Percentiles rank a stretch among this genome's conserved stretches.
Evolutionary conservation across 805 yeast genomes (phyloP).

Genomic region (Candida sphagnicola): DNA sequence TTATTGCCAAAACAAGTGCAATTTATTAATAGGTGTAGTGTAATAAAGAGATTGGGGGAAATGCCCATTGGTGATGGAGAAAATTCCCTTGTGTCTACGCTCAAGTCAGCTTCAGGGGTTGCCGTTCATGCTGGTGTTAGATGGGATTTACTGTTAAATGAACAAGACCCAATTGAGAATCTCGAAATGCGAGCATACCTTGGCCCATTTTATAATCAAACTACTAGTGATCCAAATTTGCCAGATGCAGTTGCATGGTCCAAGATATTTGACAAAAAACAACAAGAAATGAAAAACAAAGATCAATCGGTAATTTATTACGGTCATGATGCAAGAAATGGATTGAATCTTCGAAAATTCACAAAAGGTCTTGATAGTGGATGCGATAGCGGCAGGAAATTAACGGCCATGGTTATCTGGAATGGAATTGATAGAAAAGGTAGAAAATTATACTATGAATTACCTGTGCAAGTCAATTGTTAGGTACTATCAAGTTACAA

Average conservation of each 20-base stretch:
- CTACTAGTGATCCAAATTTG: slow-evolving; percentile 46
- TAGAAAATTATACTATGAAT: slow-evolving; percentile 18
- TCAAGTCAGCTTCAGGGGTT: slow-evolving; percentile 35
- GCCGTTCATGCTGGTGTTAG: slow-evolving; percentile 84
- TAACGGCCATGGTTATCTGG: slow-evolving; percentile 60
- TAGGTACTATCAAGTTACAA: not conserved
- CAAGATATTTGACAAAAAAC: slow-evolving; percentile 49
- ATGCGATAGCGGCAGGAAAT: slow-evolving; percentile 70
- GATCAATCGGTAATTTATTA: slow-evolving; percentile 55
- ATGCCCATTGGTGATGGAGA: slow-evolving; percentile 41
- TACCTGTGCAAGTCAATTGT: slow-evolving; percentile 17
- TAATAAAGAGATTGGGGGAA: slow-evolving; percentile 59
- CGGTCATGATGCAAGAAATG: slow-evolving; percentile 86
- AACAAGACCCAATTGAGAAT: slow-evolving; percentile 59
- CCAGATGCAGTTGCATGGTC: slow-evolving; percentile 50
- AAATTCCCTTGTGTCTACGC: slow-evolving; percentile 15
- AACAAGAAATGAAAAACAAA: slow-evolving; percentile 28
- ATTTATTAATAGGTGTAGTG: slow-evolving; percentile 59
- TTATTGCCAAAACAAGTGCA: slow-evolving; percentile 57
- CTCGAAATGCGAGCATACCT: slow-evolving; percentile 67
- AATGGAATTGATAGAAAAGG: slow-evolving; percentile 12
- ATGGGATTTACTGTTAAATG: slow-evolving; percentile 56
- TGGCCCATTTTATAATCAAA: slow-evolving; percentile 56
- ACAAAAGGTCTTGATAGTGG: slow-evolving; percentile 81
- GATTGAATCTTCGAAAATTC: slow-evolving; percentile 59